Evolutionary conservation across 805 yeast species (phyloP).

Genomic region (Teunomyces funiuensis): DNA sequence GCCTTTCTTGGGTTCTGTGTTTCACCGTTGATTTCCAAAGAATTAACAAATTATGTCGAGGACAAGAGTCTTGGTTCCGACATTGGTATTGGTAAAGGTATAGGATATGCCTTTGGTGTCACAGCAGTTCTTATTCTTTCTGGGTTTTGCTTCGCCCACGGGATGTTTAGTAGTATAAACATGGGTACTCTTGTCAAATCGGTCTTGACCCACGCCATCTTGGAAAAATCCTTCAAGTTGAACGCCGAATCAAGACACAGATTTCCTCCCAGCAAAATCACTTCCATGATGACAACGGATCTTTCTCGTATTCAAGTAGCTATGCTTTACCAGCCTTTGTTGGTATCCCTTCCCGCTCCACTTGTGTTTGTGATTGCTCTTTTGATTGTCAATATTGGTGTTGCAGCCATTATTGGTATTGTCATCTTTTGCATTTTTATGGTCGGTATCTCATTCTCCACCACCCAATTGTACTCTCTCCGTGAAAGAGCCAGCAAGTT

Average conservation of each 20-base stretch:
- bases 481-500: slow-evolving; percentile 10
- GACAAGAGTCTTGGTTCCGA: neutral
- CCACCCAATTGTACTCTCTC: slow-evolving; percentile 7
- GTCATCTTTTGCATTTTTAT: slow-evolving; percentile 13
- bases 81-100: slow-evolving; percentile 1
- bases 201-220: slow-evolving; percentile 12
- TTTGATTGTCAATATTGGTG: slow-evolving; percentile 16
- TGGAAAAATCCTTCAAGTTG: slow-evolving; percentile 16
- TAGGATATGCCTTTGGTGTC: slow-evolving; percentile 8
- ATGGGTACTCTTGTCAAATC: slow-evolving; percentile 14
- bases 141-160: slow-evolving; percentile 8
- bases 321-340: slow-evolving; percentile 11
- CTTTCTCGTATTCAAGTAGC: slow-evolving; percentile 16
- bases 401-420: slow-evolving; percentile 17
- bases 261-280: slow-evolving; percentile 14
- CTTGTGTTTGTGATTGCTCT: slow-evolving; percentile 14
- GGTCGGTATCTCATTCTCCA: slow-evolving; percentile 6
- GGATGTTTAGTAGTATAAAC: slow-evolving; percentile 10
- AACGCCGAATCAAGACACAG: slow-evolving; percentile 11
- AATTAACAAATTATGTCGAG: slow-evolving; percentile 8
- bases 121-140: neutral
- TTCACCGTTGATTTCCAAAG: neutral
- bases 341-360: slow-evolving; percentile 13
- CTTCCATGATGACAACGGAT: slow-evolving; percentile 17
- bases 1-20: neutral